These are phyloP conservation scores for Fusarium phyllophilum DNA, from an alignment of 2,329 filamentous ascomycete species.

Conservation along the genomic window DNA sequence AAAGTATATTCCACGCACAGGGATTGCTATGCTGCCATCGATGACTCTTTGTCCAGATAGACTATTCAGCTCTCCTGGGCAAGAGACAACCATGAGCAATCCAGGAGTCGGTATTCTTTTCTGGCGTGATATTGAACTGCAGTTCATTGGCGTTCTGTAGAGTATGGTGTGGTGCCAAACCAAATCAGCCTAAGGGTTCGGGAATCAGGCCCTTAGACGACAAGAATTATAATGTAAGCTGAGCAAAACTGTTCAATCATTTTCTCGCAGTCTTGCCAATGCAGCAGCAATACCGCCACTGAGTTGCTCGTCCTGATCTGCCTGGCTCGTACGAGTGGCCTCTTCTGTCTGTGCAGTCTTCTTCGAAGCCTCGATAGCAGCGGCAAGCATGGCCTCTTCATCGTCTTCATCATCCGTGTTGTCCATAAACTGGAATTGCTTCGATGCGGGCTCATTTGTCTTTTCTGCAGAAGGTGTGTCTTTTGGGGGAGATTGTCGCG, in stretches of 20 bases:
- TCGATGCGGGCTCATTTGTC: slow-evolving; percentile 25
- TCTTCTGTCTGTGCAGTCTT: slow-evolving; percentile 48
- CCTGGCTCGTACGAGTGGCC: slow-evolving; percentile 34
- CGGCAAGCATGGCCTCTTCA: slow-evolving; percentile 61
- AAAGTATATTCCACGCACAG: background rate
- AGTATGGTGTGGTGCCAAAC: background rate
- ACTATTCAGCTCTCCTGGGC: background rate
- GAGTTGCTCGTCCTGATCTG: slow-evolving; percentile 53
- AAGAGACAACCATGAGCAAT: too few species aligned
- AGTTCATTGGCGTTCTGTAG: background rate
- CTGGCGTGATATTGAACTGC: background rate
- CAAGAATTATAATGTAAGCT: background rate
- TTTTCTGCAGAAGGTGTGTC: slow-evolving; percentile 6
- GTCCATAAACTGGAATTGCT: slow-evolving; percentile 53
- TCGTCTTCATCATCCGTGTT: slow-evolving; percentile 59
- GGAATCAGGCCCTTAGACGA: background rate
- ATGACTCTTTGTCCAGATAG: too few species aligned
- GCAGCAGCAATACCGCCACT: slow-evolving; percentile 70
- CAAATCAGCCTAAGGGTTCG: background rate
- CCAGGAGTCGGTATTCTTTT: background rate
- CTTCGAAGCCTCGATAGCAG: slow-evolving; percentile 59
- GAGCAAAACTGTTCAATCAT: slow-evolving; percentile 30
- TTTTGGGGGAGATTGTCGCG: slow-evolving; percentile 35
- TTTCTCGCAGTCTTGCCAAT: slow-evolving; percentile 66
- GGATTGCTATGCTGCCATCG: background rate